Percentiles rank a stretch among this genome's conserved stretches.
Conservation (phyloP, 1,284 basidiomycete genomes). For the Moesziomyces parantarcticus region DNA sequence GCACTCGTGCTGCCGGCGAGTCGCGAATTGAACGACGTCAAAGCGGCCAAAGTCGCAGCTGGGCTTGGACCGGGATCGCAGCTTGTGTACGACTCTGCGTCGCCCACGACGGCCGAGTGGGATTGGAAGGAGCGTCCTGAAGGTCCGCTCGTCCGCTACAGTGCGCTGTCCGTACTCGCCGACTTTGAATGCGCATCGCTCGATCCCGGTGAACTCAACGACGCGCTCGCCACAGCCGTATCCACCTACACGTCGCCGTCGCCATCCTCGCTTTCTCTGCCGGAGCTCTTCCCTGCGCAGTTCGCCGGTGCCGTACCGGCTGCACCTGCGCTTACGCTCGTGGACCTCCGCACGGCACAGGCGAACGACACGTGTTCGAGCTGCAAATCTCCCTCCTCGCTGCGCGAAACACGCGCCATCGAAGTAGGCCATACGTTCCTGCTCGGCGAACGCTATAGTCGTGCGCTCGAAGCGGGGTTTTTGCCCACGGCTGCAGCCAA, state of each 20-base stretch:
- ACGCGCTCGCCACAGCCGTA: slow-evolving; percentile 35
- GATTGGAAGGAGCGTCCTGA: slow-evolving; percentile 60
- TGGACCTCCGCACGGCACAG: slow-evolving; percentile 42
- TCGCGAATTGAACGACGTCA: slow-evolving; percentile 53
- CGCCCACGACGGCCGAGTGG: slow-evolving; percentile 19
- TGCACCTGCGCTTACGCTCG: slow-evolving; percentile 19
- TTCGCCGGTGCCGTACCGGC: slow-evolving; percentile 12
- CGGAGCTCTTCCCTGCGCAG: slow-evolving; percentile 47
- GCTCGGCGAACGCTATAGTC: slow-evolving; percentile 66
- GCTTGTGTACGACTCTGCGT: slow-evolving; percentile 33
- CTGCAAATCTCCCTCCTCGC: slow-evolving; percentile 47
- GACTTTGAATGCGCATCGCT: slow-evolving; percentile 51
- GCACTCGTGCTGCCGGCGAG: slow-evolving; percentile 45
- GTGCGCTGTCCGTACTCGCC: slow-evolving; percentile 29
- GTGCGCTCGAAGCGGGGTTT: slow-evolving; percentile 58
- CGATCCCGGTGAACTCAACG: slow-evolving; percentile 47
- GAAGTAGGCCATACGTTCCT: slow-evolving; percentile 69
- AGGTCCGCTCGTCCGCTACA: slow-evolving; percentile 54
- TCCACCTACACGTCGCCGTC: slow-evolving; percentile 27
- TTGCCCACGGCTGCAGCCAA: slow-evolving; percentile 2
- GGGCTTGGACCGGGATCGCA: slow-evolving; percentile 7
- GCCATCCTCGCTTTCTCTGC: slow-evolving; percentile 11
- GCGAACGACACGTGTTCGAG: slow-evolving; percentile 49
- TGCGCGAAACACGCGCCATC: slow-evolving; percentile 60
- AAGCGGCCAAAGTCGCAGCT: slow-evolving; percentile 38